phyloP scores from a whole-genome alignment of 305 asterid species.

The Galium porrigens region DNA sequence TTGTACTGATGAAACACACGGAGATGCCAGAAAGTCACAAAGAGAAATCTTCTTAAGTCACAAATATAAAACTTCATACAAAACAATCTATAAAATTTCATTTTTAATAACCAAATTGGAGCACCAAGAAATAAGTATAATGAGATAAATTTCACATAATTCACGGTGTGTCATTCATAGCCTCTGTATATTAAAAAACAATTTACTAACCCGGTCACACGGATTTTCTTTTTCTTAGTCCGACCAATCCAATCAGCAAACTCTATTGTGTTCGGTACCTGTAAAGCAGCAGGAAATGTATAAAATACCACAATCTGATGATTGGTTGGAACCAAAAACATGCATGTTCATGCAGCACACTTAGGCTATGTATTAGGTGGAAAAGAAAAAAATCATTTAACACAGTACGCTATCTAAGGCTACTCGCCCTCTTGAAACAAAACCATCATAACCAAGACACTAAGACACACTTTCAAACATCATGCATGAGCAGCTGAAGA shows the following conservation, averaged over 20 bases:
- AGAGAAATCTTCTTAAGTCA: neutral
- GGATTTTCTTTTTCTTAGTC: slow-evolving; percentile 84
- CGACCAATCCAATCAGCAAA: slow-evolving; percentile 99
- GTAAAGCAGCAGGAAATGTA: slow-evolving; percentile 16
- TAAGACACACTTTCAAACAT: neutral
- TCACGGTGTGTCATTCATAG: slow-evolving; percentile 12
- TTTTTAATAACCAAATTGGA: slow-evolving; percentile 5
- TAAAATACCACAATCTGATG: neutral
- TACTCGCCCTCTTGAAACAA: neutral
- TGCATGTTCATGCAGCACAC: neutral
- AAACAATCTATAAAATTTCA: neutral
- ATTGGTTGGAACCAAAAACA: neutral
- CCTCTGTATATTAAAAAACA: slow-evolving; percentile 13
- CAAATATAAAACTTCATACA: neutral
- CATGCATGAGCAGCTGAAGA: neutral
- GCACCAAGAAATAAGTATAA: slow-evolving; percentile 4
- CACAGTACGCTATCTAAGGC: slow-evolving; percentile 5
- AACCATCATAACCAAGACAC: neutral
- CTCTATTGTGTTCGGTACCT: slow-evolving; percentile 94
- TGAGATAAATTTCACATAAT: slow-evolving; percentile 14
- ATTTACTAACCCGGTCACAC: slow-evolving; percentile 69
- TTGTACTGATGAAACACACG: slow-evolving; percentile 46
- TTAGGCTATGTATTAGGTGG: neutral
- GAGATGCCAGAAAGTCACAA: slow-evolving; percentile 15
- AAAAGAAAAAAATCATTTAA: too few species aligned